Base-by-base conservation (phyloP, 257 asterid genomes). In the Coffea canephora region DNA sequence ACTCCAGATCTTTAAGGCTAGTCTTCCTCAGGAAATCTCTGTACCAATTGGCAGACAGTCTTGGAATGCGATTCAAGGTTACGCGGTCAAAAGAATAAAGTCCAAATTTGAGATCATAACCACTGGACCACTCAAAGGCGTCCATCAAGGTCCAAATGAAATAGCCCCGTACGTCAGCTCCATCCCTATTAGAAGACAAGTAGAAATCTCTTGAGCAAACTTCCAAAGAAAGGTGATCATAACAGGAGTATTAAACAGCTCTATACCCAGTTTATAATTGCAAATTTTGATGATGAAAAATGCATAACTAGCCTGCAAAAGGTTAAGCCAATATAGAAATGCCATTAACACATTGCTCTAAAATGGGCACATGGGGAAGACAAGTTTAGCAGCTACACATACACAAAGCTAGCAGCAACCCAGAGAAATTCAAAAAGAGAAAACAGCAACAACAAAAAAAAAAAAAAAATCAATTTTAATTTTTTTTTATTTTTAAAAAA, bases 101-200 rank as follows among this genome's bases (percentile, higher is more conserved):
- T 70, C 97, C 97, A 21, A 87, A 93, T 80, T 87, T 91, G 2
- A 46, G 19, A 15, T 13, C 75, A n/a, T 86, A 93, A 76, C 97
- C 96, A 11, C 67, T 70, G 0, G 72, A 8, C 97, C 98, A 93
- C 73, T 93, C 98, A 12, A 91, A 93, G 74, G 87, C 81, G 74
- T 93, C 97, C 92, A 91, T 84, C 90, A 90, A 87, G 62, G 90
- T 87, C 98, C 98, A 93, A 75, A 90, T 75, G 68, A 93, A 86
- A 78, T 93, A 93, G 67, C 97, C 95, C 1, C 94, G 89, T 31
- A 93, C 92, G 70, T 93, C 92, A 8, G 91, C 93, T 6, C 93
- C 96, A 0, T 91, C 79, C 73, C 92, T 92, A 81, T 74, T 67
- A 73, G 49, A 6, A 36, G 5, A 65, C 69, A 4, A 57, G 61